Base-by-base conservation (phyloP, 2,329 filamentous ascomycete genomes). In the Neurospora sp. region DNA sequence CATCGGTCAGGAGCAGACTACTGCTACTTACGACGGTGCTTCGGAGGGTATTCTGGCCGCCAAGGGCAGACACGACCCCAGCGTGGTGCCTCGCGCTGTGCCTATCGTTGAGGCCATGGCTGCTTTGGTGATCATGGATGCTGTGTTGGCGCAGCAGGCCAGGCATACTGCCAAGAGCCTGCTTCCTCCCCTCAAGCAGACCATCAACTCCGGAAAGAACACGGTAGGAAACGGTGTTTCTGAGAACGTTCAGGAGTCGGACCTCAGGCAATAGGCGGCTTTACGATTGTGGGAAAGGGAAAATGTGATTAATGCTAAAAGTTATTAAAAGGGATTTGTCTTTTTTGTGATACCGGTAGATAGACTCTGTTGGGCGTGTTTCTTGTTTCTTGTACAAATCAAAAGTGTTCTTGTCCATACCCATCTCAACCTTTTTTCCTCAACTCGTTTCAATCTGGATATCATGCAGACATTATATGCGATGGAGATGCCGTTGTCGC, bases 61-160 rank as follows among this genome's bases (percentile, higher is more conserved):
- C 68, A 98, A 97, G 86, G 96, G 96, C 28, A 86, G 96, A 71
- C 95, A 98, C 80, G 95, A 98, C 78, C 94, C 96, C 3, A 96
- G 93, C 77, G 95, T 98, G 23, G 93, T 97, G 66, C 93, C 93
- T 4, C 86, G 94, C 38, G 94, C 93, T 3, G 90, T 97, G 33
- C 92, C 92, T 11, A 95, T 96, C 70, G 92, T 96, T 3, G 94
- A 98, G 84, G 89, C 90, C 46, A 98, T 98, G 95, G 91, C 94
- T 2, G 89, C 93, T 1, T 81, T 98, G 71, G 91, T 93, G 4
- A 84, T 97, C 70, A 93, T 97, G 81, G 95, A 98, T 81, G 91
- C 93, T 3, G 82, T 97, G 72, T 85, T 97, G 84, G 90, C 91
- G 67, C 95, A 97, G 84, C 90, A 93, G 79, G 88, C 85, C 4